Evolutionary conservation across 2,329 filamentous ascomycete species (phyloP), one percentile per base, ranked within the genome.

Genomic region (Phialemonium atrogriseum): DNA sequence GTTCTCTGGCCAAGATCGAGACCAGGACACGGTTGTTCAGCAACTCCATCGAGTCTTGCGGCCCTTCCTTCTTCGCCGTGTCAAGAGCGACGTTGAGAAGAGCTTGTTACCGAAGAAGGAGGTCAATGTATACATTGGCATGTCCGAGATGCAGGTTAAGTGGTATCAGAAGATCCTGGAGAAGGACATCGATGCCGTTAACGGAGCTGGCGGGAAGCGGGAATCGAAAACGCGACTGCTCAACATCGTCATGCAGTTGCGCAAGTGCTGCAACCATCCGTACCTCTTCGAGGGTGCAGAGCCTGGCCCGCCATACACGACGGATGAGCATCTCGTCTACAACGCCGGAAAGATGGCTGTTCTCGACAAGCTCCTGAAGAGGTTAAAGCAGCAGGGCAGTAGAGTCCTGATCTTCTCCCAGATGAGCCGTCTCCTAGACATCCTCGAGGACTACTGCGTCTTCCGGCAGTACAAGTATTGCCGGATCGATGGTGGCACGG

Each of bases 161-260:
- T 98, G 91, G 89, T 98, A 98, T 54, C 84, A 94, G 58, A 96
- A 95, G 64, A 98, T 98, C 46, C 67, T 98, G 4, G 91, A 98
- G 52, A 98, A 96, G 62, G 91, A 98, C 50, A 98, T 98, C 40
- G 91, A 98, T 56, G 91, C 91, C 10, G 89, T 98, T 49, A 98
- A 98, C 46, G 91, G 91, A 39, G 91, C 89, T 18, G 86, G 83
- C 41, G 91, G 91, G 30, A 98, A 95, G 62, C 83, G 88, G 38
- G 91, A 98, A 60, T 96, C 89, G 19, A 98, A 98, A 65, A 98
- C 91, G 2, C 79, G 91, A 42, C 73, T 98, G 14, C 70, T 98
- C 42, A 98, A 98, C 60, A 98, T 98, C 51, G 91, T 98, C 47
- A 98, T 98, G 91, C 91, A 98, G 59, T 73, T 98, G 42, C 82